Evolutionary conservation across 495 filamentous ascomycete species (phyloP).

Genomic region (Penicillium macrosclerotiorum): DNA sequence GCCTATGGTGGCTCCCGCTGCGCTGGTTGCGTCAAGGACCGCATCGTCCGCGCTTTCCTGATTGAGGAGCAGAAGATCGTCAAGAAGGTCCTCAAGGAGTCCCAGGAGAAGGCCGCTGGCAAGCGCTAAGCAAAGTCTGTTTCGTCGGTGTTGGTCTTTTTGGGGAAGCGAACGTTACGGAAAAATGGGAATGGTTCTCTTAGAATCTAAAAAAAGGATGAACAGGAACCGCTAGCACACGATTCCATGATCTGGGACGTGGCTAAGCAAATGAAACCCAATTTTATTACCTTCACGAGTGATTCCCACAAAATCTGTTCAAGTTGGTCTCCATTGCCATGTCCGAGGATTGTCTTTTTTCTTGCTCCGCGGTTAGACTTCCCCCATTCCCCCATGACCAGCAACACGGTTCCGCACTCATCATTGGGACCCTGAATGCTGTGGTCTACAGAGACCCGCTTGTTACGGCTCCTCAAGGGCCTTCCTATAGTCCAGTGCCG

Average conservation of each 20-base stretch:
- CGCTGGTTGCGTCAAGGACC: slow-evolving; percentile 97
- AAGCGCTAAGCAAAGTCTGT: slow-evolving; percentile 49
- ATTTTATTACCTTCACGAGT: slow-evolving; percentile 37
- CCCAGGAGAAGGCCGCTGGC: slow-evolving; percentile 66
- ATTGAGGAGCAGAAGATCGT: slow-evolving; percentile 99
- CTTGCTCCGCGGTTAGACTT: background rate
- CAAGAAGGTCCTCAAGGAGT: slow-evolving; percentile 99
- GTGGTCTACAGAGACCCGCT: no score
- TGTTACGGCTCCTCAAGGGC: no score
- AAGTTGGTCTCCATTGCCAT: background rate
- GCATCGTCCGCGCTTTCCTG: slow-evolving; percentile 94
- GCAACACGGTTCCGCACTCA: no score
- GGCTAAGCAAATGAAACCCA: slow-evolving; percentile 35
- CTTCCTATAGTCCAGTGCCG: no score
- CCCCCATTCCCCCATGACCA: no score
- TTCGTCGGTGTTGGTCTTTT: slow-evolving; percentile 44
- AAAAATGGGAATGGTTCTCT: slow-evolving; percentile 38
- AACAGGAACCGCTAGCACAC: slow-evolving; percentile 33
- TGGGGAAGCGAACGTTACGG: slow-evolving; percentile 42
- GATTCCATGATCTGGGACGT: slow-evolving; percentile 19
- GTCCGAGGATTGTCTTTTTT: background rate
- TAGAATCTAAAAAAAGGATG: slow-evolving; percentile 32
- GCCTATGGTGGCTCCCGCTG: slow-evolving; percentile 98
- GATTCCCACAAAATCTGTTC: slow-evolving; percentile 21
- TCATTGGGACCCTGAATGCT: no score